Evolutionary conservation across 116 monocot species (phyloP).

Genomic region (Iris pallida): DNA sequence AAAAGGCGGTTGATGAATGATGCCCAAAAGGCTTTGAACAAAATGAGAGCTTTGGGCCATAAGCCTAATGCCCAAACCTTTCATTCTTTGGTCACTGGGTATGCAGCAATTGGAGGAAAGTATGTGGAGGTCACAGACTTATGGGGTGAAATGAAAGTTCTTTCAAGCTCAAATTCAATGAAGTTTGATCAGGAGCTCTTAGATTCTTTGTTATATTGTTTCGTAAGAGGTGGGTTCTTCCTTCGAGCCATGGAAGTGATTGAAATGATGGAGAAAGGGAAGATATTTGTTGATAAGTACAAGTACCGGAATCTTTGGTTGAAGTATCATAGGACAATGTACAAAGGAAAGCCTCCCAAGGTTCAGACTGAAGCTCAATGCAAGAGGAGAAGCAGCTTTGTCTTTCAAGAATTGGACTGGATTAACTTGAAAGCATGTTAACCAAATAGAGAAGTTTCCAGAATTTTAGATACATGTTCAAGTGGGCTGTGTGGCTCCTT

Average conservation of each 20-base stretch:
- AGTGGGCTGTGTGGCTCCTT: too few relatives aligned
- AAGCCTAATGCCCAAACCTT: conserved; percentile 84
- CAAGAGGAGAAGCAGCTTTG: conserved; percentile 64
- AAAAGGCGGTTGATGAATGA: conserved; percentile 93
- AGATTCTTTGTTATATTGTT: conserved; percentile 83
- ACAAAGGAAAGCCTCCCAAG: conserved; percentile 78
- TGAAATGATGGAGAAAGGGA: conserved; percentile 66
- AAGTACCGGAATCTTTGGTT: conserved; percentile 86
- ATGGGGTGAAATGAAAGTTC: conserved; percentile 96
- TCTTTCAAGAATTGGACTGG: conserved; percentile 75
- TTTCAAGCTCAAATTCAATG: conserved; percentile 37
- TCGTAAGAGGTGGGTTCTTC: conserved; percentile 94
- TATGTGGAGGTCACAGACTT: conserved; percentile 86
- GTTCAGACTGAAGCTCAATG: conserved; percentile 71
- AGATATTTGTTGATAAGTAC: conserved; percentile 89
- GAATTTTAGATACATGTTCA: too few relatives aligned
- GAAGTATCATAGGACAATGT: conserved; percentile 78
- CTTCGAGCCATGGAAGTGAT: conserved; percentile 89
- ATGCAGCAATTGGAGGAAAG: conserved; percentile 85
- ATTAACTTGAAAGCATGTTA: conserved; percentile 25
- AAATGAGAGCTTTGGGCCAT: conserved; percentile 81
- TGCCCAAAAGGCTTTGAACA: conserved; percentile 85
- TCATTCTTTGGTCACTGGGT: conserved; percentile 81
- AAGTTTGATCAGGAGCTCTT: conserved; percentile 92
- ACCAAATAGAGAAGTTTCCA: too few relatives aligned